These are phyloP conservation scores for Dioscorea dumetorum DNA, from an alignment of 106 monocot genomes.

Conservation along the genomic window DNA sequence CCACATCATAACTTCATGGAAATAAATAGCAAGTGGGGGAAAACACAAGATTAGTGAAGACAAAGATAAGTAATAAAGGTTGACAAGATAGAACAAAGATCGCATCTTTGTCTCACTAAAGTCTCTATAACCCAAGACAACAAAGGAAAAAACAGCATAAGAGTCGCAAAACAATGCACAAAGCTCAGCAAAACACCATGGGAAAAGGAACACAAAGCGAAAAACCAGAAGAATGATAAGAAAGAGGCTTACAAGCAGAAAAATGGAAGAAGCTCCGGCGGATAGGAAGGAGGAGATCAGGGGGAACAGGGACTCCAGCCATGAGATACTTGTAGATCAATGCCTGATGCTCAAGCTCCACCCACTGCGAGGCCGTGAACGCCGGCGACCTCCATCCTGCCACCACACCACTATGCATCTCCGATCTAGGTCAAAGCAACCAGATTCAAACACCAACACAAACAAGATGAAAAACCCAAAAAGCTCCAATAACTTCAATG, in stretches of 20 bases:
- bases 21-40: conserved; percentile 11
- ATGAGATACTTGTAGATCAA: conserved; percentile 44
- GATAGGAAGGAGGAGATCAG: conserved; percentile 31
- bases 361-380: conserved; percentile 53
- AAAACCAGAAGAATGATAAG: too few species aligned
- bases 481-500: too few species aligned
- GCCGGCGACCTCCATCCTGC: conserved; percentile 7
- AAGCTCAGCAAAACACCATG: too few species aligned
- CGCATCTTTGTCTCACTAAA: too few species aligned
- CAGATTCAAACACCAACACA: too few species aligned
- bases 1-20: neutral
- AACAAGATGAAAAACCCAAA: too few species aligned
- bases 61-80: neutral
- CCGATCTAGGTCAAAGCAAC: too few species aligned
- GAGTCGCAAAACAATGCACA: too few species aligned
- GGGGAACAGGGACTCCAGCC: conserved; percentile 33
- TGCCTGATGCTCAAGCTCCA: conserved; percentile 56
- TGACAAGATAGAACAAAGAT: too few species aligned
- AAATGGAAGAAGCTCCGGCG: conserved; percentile 30
- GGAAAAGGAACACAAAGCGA: neutral
- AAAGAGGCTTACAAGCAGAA: conserved; percentile 16
- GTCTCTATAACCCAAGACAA: too few species aligned
- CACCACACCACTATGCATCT: conserved; percentile 18
- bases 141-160: too few species aligned
- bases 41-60: neutral